Base-by-base conservation (phyloP, 108 stramenopile genomes). In the Cyclotella sp. region DNA sequence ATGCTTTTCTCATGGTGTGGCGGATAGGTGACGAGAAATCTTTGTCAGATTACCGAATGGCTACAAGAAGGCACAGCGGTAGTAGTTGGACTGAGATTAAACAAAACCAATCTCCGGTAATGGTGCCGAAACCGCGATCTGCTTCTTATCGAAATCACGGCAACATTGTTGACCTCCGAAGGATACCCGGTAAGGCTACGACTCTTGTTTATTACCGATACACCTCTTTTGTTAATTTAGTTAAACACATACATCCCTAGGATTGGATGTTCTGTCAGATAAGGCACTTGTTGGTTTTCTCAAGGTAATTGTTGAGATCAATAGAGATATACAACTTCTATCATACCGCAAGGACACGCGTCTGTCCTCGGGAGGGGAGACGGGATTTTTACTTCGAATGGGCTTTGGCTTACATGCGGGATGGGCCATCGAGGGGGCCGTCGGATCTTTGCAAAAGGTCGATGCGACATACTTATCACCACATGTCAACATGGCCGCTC, bases 391-490 rank as follows among this genome's bases (percentile, higher is more conserved):
- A 19, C 57, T 88, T 18, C 58, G 82, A 18, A 90, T 97, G 61
- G 91, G 93, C 27, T 93, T 91, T 72, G 98, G 98, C 10, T 87
- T 99, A 85, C 95, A 98, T 79, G 94, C 96, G 1, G 98, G 98
- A 28, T 99, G 98, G 98, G 94, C 94, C 0, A 91, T 97, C 16
- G 97, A 97, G 79, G 97, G 97, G 11, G 97, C 97, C 3, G 97
- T 97, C 45, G 97, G 97, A 13, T 93, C 91, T 41, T 81, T 87
- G 63, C 89, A 90, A 84, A 97, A 97, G 82, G 93, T 97, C 59
- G 97, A 98, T 80, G 97, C 97, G 26, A 98, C 97, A 0, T 98
- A 98, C 66, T 86, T 98, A n/a, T 96, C 95, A 26, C 96, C 97
- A 8, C 94, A 96, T 81, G 97, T 98, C 47, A 98, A 98, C 71